Evolutionary conservation across 306 rosid genomes (phyloP), one percentile per base, ranked within the genome.

Genomic region (Astragalus glycyphyllos): DNA sequence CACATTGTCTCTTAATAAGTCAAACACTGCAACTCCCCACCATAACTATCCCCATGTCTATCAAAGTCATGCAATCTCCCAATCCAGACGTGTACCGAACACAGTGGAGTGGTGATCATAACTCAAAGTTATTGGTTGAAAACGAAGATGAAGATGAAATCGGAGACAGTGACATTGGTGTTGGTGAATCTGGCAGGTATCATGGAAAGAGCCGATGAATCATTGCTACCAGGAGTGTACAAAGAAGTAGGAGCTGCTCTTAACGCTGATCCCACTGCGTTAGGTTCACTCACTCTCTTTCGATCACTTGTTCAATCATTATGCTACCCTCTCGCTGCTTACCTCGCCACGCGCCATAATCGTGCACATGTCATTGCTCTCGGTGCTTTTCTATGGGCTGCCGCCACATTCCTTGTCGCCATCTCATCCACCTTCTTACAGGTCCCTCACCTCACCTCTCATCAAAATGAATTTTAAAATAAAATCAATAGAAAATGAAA

Each of bases 341-440:
- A 87, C 55, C 85, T 91, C 31, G 86, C 96, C 12, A 76, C 84
- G 44, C 96, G 79, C 16, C 89, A 86, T 82, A 87, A 93, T 17
- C 97, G 96, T 1, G 80, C 91, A 10, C 94, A 89, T 58, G 92
- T 90, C 63, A 90, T 94, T 23, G 92, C 98, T 2, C 76, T 89
- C 55, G 98, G 91, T 3, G 91, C 98, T 46, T 87, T 87, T 61
- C 96, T 90, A 41, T 94, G 97, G 97, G 88, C 97, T 11, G 78
- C 87, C 46, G 97, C 96, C 38, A 93, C 98, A 67, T 90, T 93
- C 71, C 93, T 93, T 11, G 98, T 93, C 23, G 98, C 86, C 6
- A 73, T 90, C 77, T 93, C 98, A 46, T 85, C 96, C 74, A 87
- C 98, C 41, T 88, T 87, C 85, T 77, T 76, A 50, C 94, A 89